These are phyloP conservation scores for Limnanthes douglasii DNA, from an alignment of 345 rosid species.

Conservation along the genomic window DNA sequence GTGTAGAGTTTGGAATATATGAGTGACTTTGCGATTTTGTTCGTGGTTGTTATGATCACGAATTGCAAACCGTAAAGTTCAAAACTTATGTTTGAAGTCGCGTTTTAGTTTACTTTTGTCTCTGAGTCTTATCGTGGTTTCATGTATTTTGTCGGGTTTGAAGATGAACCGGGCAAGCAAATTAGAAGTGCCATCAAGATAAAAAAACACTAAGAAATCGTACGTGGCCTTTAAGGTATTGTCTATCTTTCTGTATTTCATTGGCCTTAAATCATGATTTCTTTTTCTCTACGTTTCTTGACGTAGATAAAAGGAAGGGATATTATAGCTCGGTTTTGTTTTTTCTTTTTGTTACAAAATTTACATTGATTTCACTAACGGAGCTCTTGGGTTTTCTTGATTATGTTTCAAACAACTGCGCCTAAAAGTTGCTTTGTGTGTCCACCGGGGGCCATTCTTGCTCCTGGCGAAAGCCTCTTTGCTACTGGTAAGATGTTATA, in stretches of 20 bases:
- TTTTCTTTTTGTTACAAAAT: no score
- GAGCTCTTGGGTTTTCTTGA: no score
- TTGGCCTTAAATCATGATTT: background rate
- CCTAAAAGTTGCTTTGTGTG: slow-evolving; percentile 99
- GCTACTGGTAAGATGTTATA: slow-evolving; percentile 99
- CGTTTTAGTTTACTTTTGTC: background rate
- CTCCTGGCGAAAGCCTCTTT: slow-evolving; percentile 77
- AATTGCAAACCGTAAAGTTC: no score
- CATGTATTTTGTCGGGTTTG: slow-evolving; percentile 6
- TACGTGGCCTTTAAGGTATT: slow-evolving; percentile 84
- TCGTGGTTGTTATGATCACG: background rate
- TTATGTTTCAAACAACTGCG: slow-evolving; percentile 95
- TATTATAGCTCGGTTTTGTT: background rate
- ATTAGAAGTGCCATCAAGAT: slow-evolving; percentile 88
- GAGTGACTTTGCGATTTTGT: background rate
- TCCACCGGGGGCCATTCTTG: slow-evolving; percentile 90
- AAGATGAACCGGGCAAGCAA: slow-evolving; percentile 99
- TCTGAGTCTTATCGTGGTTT: background rate
- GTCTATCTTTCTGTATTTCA: background rate
- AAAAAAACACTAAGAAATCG: slow-evolving; percentile 87
- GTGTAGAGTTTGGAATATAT: no score
- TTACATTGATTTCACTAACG: no score
- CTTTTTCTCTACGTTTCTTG: background rate
- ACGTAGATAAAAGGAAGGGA: background rate
- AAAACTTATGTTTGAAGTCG: no score